Base-by-base conservation (phyloP, 805 yeast species). In the Huiozyma naganishii region DNA sequence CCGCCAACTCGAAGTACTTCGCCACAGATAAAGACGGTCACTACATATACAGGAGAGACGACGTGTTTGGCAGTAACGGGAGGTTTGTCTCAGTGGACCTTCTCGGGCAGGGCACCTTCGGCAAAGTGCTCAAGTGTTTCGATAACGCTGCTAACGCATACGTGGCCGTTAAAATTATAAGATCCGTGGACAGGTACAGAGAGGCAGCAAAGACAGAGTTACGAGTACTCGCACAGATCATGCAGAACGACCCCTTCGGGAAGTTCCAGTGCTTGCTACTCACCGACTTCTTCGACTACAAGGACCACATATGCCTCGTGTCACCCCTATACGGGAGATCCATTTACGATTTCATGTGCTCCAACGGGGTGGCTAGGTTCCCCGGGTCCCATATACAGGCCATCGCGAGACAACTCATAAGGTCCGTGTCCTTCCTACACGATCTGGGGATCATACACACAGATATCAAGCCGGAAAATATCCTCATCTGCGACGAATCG, bases 51-150 rank as follows among this genome's bases (percentile, higher is more conserved):
- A 72, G 71, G 40, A 62, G 70, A 7, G 77, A 79, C 46, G 78
- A 79, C 29, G 54, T 61, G 2, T 81, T 83, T 60, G 86, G 95
- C n/a, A 45, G 50, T 11, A 79, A 83, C 55, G 69, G 67, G 41
- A 65, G 95, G 39, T 89, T 83, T 61, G 65, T 72, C 13, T 81
- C 89, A 9, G 64, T 74, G 32, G 72, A 77, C 45, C 66, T 87
- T 32, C 67, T 92, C 44, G 99, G 99, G 0, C 90, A 89, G 48
- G 99, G 99, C 2, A 89, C 98, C 1, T 92, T 92, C 70, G 98
- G 98, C 7, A 97, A 92, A 66, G 99, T 92, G 39, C 94, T 89
- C 36, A 92, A 90, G 65, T 90, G 97, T 65, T 72, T 71, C 51
- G 97, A 92, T 58, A 68, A 45, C 6, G 7, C 23, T 2, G 28